Evolutionary conservation across 176 grass and related monocot genomes (phyloP).

Genomic region (Saccharum spontaneum): DNA sequence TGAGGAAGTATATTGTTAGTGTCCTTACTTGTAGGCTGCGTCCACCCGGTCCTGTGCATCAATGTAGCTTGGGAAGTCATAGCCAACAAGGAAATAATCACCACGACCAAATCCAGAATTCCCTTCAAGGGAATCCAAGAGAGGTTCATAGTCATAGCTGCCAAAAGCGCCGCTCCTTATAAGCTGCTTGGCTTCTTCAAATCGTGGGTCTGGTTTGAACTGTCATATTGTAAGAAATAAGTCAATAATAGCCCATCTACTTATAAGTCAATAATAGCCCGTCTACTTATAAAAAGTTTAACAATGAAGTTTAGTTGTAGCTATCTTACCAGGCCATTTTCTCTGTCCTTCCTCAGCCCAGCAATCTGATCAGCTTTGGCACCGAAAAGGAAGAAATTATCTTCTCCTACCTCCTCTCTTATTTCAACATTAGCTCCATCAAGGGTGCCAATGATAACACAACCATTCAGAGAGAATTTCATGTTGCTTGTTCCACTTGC

Average conservation of each 20-base stretch:
- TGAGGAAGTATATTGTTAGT: constrained; percentile 15
- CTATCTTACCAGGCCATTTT: constrained; percentile 73
- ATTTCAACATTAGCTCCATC: constrained; percentile 99
- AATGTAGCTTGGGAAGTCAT: constrained; percentile 94
- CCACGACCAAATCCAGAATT: constrained; percentile 92
- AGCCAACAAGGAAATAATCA: constrained; percentile 98
- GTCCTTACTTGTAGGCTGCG: constrained; percentile 94
- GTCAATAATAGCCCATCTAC: constrained; percentile 31
- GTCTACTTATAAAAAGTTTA: constrained; percentile 18
- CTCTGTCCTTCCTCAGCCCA: constrained; percentile 86
- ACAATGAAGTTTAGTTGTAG: neutral
- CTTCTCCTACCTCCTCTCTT: constrained; percentile 91
- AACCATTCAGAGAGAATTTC: constrained; percentile 98
- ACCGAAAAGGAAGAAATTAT: constrained; percentile 99
- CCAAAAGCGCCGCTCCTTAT: constrained; percentile 85
- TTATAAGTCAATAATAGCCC: constrained; percentile 27
- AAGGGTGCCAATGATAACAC: constrained; percentile 93
- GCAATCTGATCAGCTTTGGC: constrained; percentile 91
- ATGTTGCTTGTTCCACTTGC: constrained; percentile 99
- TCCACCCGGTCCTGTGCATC: constrained; percentile 77
- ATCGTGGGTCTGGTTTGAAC: constrained; percentile 93
- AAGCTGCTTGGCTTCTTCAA: constrained; percentile 86
- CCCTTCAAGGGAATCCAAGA: constrained; percentile 94
- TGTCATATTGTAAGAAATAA: constrained; percentile 38
- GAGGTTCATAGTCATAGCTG: constrained; percentile 75